A percentile compares a stretch with the other conserved stretches of the same genome.
These are phyloP conservation scores for Clarireedia paspali DNA, from an alignment of 2,329 filamentous ascomycete genomes.

Conservation along the genomic window DNA sequence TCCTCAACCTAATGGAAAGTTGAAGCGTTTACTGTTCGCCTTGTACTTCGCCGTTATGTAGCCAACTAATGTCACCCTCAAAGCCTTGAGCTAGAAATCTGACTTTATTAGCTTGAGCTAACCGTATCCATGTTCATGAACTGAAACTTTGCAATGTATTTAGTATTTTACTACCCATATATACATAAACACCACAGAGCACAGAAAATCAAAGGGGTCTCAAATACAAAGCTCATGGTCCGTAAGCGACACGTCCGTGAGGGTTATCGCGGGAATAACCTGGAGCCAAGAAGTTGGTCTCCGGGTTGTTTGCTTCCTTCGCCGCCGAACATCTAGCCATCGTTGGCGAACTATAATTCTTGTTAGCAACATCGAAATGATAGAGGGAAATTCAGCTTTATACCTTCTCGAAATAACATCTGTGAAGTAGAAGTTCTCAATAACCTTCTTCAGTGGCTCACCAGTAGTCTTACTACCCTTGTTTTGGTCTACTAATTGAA, in stretches of 20 bases:
- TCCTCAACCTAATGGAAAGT: background rate
- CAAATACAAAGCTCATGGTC: slow-evolving; percentile 23
- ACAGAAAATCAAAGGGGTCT: slow-evolving; percentile 7
- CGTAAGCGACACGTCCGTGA: slow-evolving; percentile 28
- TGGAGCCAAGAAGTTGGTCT: slow-evolving; percentile 72
- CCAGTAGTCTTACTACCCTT: slow-evolving; percentile 71
- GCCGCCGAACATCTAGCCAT: slow-evolving; percentile 97
- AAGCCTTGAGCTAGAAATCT: too few relatives aligned
- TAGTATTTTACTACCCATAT: slow-evolving; percentile 29
- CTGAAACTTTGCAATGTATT: slow-evolving; percentile 8
- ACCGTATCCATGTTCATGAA: too few relatives aligned
- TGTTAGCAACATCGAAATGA: slow-evolving; percentile 6
- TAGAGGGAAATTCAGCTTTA: slow-evolving; percentile 25
- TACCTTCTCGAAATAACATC: slow-evolving; percentile 94
- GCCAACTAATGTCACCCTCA: too few relatives aligned
- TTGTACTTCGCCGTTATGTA: too few relatives aligned
- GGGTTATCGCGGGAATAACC: slow-evolving; percentile 38
- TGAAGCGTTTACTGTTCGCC: too few relatives aligned
- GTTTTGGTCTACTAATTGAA: slow-evolving; percentile 94
- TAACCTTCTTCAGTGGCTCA: slow-evolving; percentile 71
- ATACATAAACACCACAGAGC: slow-evolving; percentile 29
- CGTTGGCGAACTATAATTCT: slow-evolving; percentile 68
- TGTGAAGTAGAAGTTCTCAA: slow-evolving; percentile 98
- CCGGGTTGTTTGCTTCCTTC: slow-evolving; percentile 72
- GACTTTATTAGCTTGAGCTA: too few relatives aligned